Percentiles rank a stretch among this genome's conserved stretches.
Evolutionary conservation across 2,329 filamentous ascomycete species (phyloP).

Genomic region (Verticillium nubilum): DNA sequence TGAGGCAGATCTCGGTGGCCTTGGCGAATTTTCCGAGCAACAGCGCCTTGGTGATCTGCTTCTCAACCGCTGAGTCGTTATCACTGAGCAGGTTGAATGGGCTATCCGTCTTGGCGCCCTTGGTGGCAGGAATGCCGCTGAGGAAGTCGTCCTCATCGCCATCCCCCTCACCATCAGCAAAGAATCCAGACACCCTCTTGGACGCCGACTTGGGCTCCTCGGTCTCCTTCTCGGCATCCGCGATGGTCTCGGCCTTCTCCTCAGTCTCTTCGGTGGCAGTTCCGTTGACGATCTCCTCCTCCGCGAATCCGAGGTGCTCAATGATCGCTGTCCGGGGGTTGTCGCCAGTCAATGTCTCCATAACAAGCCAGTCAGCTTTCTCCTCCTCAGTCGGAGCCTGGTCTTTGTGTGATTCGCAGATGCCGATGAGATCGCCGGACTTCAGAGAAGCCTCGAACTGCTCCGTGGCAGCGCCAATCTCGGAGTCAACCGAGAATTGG

Average conservation of each 20-base stretch:
- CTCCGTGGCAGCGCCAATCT: constrained; percentile 76
- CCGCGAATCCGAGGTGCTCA: constrained; percentile 83
- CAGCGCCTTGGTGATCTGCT: constrained; percentile 78
- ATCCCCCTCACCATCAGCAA: constrained; percentile 63
- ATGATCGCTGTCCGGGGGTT: constrained; percentile 83
- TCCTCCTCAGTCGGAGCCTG: constrained; percentile 80
- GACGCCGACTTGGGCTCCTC: constrained; percentile 45
- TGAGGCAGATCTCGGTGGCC: constrained; percentile 81
- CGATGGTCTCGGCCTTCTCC: constrained; percentile 13
- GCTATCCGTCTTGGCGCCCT: constrained; percentile 87
- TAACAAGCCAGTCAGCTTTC: constrained; percentile 92
- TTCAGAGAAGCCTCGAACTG: constrained; percentile 81
- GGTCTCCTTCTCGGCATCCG: constrained; percentile 22
- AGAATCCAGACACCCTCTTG: constrained; percentile 71
- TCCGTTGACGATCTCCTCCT: constrained; percentile 49
- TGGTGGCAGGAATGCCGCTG: constrained; percentile 76
- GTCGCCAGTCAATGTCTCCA: constrained; percentile 79
- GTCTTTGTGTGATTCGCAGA: constrained; percentile 75
- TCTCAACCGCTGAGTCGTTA: constrained; percentile 77
- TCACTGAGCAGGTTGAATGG: constrained; percentile 88
- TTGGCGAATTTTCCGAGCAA: constrained; percentile 88
- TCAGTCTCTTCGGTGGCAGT: constrained; percentile 27
- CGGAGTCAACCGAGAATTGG: constrained; percentile 82
- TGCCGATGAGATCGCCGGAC: constrained; percentile 67
- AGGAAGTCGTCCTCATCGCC: constrained; percentile 74